Conservation (phyloP, 2,329 filamentous ascomycete species). For the Orbilia brochopaga region DNA sequence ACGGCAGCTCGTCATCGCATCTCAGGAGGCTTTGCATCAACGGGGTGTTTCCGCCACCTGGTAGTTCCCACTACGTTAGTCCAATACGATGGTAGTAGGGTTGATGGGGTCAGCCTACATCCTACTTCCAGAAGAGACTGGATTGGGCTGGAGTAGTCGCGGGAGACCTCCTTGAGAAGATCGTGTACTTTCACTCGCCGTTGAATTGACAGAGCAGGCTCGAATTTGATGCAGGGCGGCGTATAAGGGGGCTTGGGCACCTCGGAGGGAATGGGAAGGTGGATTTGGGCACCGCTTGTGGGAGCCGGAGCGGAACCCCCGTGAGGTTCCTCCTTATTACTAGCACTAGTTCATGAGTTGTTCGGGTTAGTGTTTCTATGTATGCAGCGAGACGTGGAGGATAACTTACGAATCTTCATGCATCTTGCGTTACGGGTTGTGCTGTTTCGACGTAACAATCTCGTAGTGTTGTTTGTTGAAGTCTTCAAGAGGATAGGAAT, state of each 20-base stretch:
- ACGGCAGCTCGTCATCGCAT: conserved; percentile 53
- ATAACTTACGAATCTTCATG: background rate
- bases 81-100: background rate
- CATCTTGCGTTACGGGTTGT: background rate
- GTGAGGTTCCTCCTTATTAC: no score
- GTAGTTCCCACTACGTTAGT: background rate
- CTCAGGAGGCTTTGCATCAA: conserved; percentile 53
- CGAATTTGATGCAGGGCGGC: conserved; percentile 50
- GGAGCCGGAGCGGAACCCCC: background rate
- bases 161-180: conserved; percentile 35
- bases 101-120: conserved; percentile 32
- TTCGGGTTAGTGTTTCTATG: background rate
- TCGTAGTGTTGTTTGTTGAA: no score
- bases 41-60: conserved; percentile 51
- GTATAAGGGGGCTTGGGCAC: conserved; percentile 31
- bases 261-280: conserved; percentile 6
- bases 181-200: conserved; percentile 50
- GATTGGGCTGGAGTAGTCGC: conserved; percentile 44
- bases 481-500: no score
- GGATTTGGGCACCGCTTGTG: background rate
- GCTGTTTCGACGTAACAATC: no score
- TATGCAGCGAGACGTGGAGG: background rate
- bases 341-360: no score
- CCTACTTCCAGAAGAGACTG: conserved; percentile 54
- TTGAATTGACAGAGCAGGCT: conserved; percentile 53